phyloP scores from a whole-genome alignment of 2,329 filamentous ascomycete species.

The Alternaria burnsii region DNA sequence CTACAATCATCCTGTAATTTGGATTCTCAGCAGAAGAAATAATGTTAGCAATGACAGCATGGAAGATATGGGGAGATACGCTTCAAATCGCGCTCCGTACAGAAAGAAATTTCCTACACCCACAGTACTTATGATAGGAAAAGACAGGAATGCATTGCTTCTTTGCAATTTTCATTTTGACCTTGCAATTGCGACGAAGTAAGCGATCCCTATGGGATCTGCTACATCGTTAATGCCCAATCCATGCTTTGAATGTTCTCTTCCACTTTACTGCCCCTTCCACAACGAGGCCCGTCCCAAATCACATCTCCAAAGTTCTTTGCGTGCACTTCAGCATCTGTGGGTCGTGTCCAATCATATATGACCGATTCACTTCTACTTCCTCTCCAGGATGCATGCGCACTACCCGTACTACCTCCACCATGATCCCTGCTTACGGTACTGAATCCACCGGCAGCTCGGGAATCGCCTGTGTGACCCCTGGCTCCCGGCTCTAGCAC shows the following conservation, averaged over 20 bases:
- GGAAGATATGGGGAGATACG: conserved; percentile 7
- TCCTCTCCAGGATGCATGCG: conserved; percentile 4
- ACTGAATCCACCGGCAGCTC: not conserved
- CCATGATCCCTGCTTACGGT: not conserved
- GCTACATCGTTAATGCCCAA: conserved; percentile 1
- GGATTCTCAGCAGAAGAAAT: conserved; percentile 19
- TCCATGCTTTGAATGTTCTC: conserved; percentile 2
- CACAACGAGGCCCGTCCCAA: not conserved
- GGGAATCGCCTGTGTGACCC: not conserved
- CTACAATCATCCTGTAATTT: conserved; percentile 24
- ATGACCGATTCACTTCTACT: conserved; percentile 5
- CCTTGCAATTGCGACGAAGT: not conserved
- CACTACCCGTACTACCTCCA: not conserved
- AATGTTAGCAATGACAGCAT: conserved; percentile 13
- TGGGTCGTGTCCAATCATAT: conserved; percentile 16
- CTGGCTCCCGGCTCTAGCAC: conserved; percentile 15
- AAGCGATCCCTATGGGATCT: not conserved
- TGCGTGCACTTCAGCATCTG: not conserved
- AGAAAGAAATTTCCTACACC: conserved; percentile 17
- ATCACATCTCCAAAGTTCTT: not conserved
- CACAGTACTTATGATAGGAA: conserved; percentile 18
- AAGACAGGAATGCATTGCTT: conserved; percentile 24
- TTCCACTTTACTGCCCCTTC: not conserved
- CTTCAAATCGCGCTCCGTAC: conserved; percentile 11
- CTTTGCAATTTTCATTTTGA: not conserved